Percentiles rank a stretch among this genome's conserved stretches.
Evolutionary conservation across 1,139 yeast species (phyloP).

Genomic region (Saccharomyces hybrid): DNA sequence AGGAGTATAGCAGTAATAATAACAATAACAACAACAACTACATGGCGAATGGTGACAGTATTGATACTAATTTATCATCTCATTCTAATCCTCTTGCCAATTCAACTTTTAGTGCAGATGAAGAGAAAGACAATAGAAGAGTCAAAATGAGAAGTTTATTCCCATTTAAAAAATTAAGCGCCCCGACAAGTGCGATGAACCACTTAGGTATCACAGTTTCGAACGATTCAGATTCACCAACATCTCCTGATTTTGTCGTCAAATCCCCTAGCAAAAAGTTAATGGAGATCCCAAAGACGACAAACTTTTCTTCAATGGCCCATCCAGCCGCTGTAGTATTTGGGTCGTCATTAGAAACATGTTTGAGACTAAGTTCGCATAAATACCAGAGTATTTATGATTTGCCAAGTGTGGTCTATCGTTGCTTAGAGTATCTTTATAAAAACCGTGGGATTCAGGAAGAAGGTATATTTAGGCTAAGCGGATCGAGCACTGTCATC

Average conservation of each 20-base stretch:
- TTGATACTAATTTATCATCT: conserved; percentile 15
- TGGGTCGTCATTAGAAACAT: conserved; percentile 56
- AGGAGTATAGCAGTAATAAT: conserved; percentile 1
- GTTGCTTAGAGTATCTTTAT: conserved; percentile 67
- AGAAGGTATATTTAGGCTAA: conserved; percentile 85
- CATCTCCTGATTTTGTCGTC: background rate
- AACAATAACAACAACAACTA: background rate
- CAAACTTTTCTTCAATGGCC: background rate
- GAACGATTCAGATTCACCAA: background rate
- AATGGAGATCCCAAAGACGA: conserved; percentile 7
- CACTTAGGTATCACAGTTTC: background rate
- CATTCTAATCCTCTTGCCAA: conserved; percentile 3
- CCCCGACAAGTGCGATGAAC: conserved; percentile 3
- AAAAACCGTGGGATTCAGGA: conserved; percentile 68
- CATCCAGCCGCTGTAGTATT: conserved; percentile 37
- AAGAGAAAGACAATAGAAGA: conserved; percentile 38
- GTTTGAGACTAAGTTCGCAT: conserved; percentile 45
- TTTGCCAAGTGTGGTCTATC: conserved; percentile 70
- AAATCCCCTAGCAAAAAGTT: conserved; percentile 6
- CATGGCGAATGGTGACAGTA: conserved; percentile 5
- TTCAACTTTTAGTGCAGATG: conserved; percentile 11
- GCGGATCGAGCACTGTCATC: conserved; percentile 81
- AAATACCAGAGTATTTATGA: conserved; percentile 36
- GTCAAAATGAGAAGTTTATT: conserved; percentile 51
- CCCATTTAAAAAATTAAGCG: conserved; percentile 42